phyloP scores from a whole-genome alignment of 352 stramenopile species.

The Thraustochytrium sp. region DNA sequence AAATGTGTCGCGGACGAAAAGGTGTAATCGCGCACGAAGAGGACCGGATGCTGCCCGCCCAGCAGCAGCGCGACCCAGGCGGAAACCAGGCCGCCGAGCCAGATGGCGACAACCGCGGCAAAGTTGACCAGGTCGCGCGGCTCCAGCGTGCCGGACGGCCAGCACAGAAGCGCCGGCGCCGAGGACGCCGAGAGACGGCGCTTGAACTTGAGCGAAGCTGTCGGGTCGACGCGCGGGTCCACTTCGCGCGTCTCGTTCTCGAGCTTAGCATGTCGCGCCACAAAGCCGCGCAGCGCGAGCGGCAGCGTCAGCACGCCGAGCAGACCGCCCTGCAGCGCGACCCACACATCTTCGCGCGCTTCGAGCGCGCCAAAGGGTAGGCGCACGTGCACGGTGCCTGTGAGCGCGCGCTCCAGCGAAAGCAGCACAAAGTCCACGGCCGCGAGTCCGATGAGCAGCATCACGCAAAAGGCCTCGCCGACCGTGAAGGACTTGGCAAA shows the following conservation, averaged over 20 bases:
- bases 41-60: background rate
- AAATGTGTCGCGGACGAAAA: background rate
- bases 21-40: slow-evolving; percentile 26
- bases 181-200: background rate
- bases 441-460: background rate
- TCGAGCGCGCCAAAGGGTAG: background rate
- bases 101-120: background rate
- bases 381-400: background rate
- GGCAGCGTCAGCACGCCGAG: slow-evolving; percentile 10
- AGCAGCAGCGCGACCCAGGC: background rate
- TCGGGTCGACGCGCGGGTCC: background rate
- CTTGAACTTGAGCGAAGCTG: background rate
- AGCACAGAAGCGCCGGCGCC: background rate
- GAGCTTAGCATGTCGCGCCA: background rate
- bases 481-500: slow-evolving; percentile 21
- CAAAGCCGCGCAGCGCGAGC: background rate
- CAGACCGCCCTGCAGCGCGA: slow-evolving; percentile 9
- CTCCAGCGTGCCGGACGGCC: background rate
- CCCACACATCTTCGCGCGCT: background rate
- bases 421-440: background rate
- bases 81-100: background rate
- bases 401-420: background rate
- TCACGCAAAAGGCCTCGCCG: background rate
- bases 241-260: slow-evolving; percentile 15
- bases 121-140: background rate